Base-by-base conservation (phyloP, 2,329 filamentous ascomycete species). In the Aspergillus aculeatinus region DNA sequence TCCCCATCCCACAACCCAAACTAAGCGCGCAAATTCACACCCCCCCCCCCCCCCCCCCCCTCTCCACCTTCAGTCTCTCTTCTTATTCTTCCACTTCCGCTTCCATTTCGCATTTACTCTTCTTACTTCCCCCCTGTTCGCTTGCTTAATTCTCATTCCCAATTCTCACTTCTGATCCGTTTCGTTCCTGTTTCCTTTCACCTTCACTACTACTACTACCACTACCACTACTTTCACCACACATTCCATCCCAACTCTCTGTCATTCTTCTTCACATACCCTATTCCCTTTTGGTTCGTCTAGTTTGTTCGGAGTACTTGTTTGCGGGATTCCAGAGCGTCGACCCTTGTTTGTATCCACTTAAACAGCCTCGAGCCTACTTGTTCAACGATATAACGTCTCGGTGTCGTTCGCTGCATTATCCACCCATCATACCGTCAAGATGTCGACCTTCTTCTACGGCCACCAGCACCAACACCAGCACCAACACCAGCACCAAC, bases 391-490 rank as follows among this genome's bases (percentile, higher is more conserved):
- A 68, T 58, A 61, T 59, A 65, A 63, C 64, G 55, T 60, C 53
- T 53, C 50, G 49, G 11, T 52, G 49, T 47, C 49, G 50, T 55
- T 54, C 47, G 58, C 49, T 57, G 51, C 57, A 48, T 55, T 49
- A 14, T 49, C 57, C 55, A 62, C 57, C 60, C 48, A 58, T 63
- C 59, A 69, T 64, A 62, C 59, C 59, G 57, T 64, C 71, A 73
- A 66, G 64, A 81, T 81, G 79, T 80, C 79, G 65, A 76, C 76
- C 27, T 81, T 76, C 64, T 80, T 79, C 71, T 81, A 80, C 70
- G 69, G 71, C 61, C 79, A 80, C 61, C 76, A 79, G 60, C 75
- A 79, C 63, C 79, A 80, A 63, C 76, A 79, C 61, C 76, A 79
- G 60, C 75, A 79, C 63, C 79, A 80, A 63, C 76, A 79, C 60